phyloP scores from a whole-genome alignment of 129 eudicot genomes.

The Gnaphalium uliginosum region DNA sequence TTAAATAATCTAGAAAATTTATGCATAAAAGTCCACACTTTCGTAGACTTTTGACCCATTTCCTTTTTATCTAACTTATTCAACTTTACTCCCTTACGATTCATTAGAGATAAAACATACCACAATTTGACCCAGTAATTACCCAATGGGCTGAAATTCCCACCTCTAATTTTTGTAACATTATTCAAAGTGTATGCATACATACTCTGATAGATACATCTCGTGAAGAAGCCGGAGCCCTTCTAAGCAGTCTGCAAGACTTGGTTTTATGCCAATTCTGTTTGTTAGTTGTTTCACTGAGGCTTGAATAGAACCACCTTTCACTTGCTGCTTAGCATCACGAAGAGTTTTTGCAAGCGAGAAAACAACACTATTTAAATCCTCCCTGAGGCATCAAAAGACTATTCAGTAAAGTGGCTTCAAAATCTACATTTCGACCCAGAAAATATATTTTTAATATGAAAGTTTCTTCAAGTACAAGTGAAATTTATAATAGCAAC shows the following conservation, averaged over 20 bases:
- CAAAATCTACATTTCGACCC: neutral
- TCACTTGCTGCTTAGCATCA: conserved; percentile 71
- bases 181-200: neutral
- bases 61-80: too few species aligned
- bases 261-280: conserved; percentile 69
- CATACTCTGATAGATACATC: conserved; percentile 93
- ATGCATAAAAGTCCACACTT: neutral
- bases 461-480: neutral
- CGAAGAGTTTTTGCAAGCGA: conserved; percentile 58
- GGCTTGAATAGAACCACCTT: conserved; percentile 58
- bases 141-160: neutral
- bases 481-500: neutral
- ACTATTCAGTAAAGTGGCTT: conserved; percentile 13
- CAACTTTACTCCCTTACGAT: neutral
- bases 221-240: conserved; percentile 74
- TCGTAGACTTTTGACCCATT: neutral
- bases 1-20: too few species aligned
- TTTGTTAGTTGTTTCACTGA: conserved; percentile 61
- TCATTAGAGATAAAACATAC: neutral
- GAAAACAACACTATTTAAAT: conserved; percentile 46
- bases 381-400: conserved; percentile 55
- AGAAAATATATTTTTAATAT: neutral
- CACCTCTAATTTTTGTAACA: neutral
- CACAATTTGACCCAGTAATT: neutral
- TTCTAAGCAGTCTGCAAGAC: conserved; percentile 72